phyloP scores from a whole-genome alignment of 345 rosid genomes.

The Brassica nigra region DNA sequence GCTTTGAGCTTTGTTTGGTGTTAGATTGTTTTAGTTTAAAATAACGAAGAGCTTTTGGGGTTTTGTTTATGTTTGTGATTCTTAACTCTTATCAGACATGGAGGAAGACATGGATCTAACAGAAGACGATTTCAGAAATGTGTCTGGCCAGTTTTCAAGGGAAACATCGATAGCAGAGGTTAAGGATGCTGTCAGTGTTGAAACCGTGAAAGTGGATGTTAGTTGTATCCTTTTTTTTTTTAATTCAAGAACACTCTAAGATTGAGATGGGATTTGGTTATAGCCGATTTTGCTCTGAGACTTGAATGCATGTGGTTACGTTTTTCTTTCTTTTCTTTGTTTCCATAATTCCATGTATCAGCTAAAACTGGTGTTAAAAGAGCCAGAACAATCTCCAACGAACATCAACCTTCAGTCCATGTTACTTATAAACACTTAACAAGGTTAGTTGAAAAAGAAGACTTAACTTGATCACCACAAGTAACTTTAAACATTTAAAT shows the following conservation, averaged over 20 bases:
- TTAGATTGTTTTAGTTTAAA: neutral
- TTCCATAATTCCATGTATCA: constrained; percentile 62
- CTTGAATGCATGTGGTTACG: constrained; percentile 27
- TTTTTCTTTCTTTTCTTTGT: constrained; percentile 15
- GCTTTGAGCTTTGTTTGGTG: neutral
- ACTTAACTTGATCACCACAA: neutral
- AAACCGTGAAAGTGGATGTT: constrained; percentile 46
- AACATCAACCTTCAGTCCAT: constrained; percentile 72
- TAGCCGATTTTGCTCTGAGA: neutral
- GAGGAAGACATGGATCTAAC: constrained; percentile 45
- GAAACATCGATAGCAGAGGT: constrained; percentile 41
- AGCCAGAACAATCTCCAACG: constrained; percentile 52
- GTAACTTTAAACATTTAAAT: neutral
- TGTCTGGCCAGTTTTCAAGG: constrained; percentile 37
- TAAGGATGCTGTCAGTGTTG: constrained; percentile 48
- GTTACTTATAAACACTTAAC: constrained; percentile 68
- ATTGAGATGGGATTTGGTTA: neutral
- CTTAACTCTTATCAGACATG: constrained; percentile 22
- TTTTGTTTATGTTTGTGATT: constrained; percentile 9
- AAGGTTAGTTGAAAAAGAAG: constrained; percentile 54
- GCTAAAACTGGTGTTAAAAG: constrained; percentile 75
- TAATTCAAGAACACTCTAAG: neutral
- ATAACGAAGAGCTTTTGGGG: constrained; percentile 16
- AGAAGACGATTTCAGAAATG: constrained; percentile 44
- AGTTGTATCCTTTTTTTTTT: constrained; percentile 59